These are phyloP conservation scores for Karstenula rhodostoma DNA, from an alignment of 2,329 filamentous ascomycete genomes.

Conservation along the genomic window DNA sequence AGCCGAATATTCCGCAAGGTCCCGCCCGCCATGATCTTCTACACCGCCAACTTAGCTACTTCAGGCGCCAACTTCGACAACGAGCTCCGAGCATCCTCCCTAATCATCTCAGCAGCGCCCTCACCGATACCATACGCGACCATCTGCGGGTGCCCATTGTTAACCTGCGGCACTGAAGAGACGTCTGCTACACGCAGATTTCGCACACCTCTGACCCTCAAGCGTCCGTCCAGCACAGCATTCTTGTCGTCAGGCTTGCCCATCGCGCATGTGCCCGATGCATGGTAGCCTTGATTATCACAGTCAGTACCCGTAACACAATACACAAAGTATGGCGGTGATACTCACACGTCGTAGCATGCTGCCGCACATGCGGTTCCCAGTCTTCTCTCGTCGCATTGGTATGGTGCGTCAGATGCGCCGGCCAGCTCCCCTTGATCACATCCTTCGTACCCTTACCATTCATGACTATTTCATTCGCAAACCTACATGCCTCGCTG, in stretches of 20 bases:
- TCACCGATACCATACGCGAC: slow-evolving; percentile 46
- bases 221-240: slow-evolving; percentile 49
- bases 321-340: neutral
- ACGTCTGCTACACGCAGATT: slow-evolving; percentile 40
- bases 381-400: slow-evolving; percentile 65
- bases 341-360: slow-evolving; percentile 52
- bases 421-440: slow-evolving; percentile 68
- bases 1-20: neutral
- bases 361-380: slow-evolving; percentile 64
- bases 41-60: neutral
- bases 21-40: neutral
- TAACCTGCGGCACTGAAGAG: slow-evolving; percentile 34
- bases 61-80: neutral
- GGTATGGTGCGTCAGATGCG: slow-evolving; percentile 59
- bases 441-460: slow-evolving; percentile 66
- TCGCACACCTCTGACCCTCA: slow-evolving; percentile 37
- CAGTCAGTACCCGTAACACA: neutral
- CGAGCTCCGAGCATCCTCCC: slow-evolving; percentile 26
- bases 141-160: slow-evolving; percentile 47
- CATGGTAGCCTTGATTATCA: slow-evolving; percentile 50
- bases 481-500: slow-evolving; percentile 65
- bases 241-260: slow-evolving; percentile 38
- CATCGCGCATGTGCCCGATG: slow-evolving; percentile 69
- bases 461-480: slow-evolving; percentile 67
- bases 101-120: slow-evolving; percentile 43